Evolutionary conservation across 306 rosid species (phyloP).

Genomic region (Vicia villosa): DNA sequence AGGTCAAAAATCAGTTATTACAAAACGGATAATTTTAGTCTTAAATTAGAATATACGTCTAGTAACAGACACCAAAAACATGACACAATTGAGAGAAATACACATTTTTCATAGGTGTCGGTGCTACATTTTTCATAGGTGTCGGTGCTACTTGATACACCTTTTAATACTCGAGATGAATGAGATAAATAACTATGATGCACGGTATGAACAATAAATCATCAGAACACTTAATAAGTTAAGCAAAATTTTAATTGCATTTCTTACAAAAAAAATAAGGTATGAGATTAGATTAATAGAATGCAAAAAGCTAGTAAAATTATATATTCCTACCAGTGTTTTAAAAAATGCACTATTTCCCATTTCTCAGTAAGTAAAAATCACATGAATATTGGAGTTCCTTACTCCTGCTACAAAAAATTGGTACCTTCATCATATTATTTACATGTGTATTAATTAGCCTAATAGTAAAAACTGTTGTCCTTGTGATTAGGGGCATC

Average conservation of each 20-base stretch:
- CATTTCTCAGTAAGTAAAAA: constrained; percentile 7
- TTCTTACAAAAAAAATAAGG: not conserved
- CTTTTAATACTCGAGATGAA: too few species aligned
- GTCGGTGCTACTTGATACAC: too few species aligned
- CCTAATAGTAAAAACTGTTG: constrained; percentile 58
- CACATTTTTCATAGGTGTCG: too few species aligned
- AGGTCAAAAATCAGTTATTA: too few species aligned
- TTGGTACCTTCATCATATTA: constrained; percentile 39
- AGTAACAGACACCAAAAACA: too few species aligned
- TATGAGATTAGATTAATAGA: not conserved
- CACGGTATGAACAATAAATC: not conserved
- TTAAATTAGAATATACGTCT: too few species aligned
- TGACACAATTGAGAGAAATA: too few species aligned
- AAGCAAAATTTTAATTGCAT: not conserved
- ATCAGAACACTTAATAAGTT: not conserved
- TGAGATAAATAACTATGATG: too few species aligned
- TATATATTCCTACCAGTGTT: constrained; percentile 24
- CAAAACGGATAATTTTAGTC: too few species aligned
- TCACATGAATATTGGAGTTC: constrained; percentile 42
- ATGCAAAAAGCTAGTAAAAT: constrained; percentile 8
- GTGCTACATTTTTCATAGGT: too few species aligned
- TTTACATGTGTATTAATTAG: constrained; percentile 41
- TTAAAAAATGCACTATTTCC: constrained; percentile 7
- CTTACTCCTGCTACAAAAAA: constrained; percentile 71
- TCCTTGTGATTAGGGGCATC: constrained; percentile 72